Conservation (phyloP, 352 stramenopile genomes). For the Pythium phragmiticola region DNA sequence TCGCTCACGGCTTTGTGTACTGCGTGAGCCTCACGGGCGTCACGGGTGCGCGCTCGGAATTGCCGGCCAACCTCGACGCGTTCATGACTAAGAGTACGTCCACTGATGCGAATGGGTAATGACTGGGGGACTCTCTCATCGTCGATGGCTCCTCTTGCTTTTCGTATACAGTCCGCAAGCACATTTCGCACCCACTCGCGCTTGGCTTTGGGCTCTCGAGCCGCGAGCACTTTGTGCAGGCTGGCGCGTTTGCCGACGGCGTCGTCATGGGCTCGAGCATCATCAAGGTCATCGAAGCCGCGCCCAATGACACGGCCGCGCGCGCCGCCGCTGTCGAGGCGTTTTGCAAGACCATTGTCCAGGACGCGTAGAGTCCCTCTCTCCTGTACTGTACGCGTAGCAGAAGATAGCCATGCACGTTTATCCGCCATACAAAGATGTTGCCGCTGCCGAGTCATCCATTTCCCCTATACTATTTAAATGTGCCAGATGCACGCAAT, state of each 20-base stretch:
- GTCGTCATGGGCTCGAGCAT: constrained; percentile 89
- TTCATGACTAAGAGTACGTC: constrained; percentile 91
- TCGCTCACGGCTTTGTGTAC: constrained; percentile 86
- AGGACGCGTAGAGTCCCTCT: constrained; percentile 15
- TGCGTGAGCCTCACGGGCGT: constrained; percentile 90
- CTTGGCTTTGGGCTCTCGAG: constrained; percentile 98
- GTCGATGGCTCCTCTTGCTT: constrained; percentile 2
- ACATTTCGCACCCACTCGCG: constrained; percentile 89
- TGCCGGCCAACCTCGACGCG: constrained; percentile 91
- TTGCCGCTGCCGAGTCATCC: not conserved
- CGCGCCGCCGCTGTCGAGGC: constrained; percentile 71
- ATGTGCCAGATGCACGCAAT: not conserved
- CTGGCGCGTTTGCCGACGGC: constrained; percentile 90
- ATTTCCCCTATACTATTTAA: not conserved
- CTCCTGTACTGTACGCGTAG: not conserved
- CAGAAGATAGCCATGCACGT: not conserved
- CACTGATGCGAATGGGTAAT: not conserved
- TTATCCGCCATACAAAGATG: not conserved
- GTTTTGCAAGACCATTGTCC: constrained; percentile 79
- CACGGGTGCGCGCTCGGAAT: constrained; percentile 89
- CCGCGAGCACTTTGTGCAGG: constrained; percentile 89
- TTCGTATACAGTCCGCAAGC: constrained; percentile 55
- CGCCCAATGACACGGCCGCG: constrained; percentile 48
- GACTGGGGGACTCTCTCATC: not conserved
- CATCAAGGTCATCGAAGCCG: constrained; percentile 82